Conservation (phyloP, 2,329 filamentous ascomycete species). For the Fusarium clavum region DNA sequence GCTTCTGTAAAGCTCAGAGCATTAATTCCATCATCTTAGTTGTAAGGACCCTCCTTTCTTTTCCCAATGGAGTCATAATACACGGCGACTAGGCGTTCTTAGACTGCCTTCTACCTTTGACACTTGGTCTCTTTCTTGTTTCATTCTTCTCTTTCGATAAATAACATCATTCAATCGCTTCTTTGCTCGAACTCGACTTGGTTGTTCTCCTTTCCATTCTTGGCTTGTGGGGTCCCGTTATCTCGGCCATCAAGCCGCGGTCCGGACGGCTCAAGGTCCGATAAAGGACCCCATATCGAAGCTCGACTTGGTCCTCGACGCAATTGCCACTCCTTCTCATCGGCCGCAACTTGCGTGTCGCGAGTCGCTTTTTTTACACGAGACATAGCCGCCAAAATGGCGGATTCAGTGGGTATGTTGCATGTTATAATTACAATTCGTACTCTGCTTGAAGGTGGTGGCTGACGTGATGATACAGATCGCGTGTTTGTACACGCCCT, state of each 20-base stretch:
- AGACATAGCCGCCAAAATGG: slow-evolving; percentile 40
- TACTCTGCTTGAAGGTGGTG: slow-evolving; percentile 1
- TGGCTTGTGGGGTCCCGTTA: slow-evolving; percentile 40
- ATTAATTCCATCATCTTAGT: slow-evolving; percentile 25
- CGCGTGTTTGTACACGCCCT: slow-evolving; percentile 98
- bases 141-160: slow-evolving; percentile 9
- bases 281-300: slow-evolving; percentile 42
- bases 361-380: slow-evolving; percentile 21
- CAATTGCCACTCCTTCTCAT: slow-evolving; percentile 29
- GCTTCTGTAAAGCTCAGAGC: slow-evolving; percentile 32
- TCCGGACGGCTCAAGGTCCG: slow-evolving; percentile 45
- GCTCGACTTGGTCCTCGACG: slow-evolving; percentile 29
- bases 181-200: background rate
- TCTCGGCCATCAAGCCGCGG: slow-evolving; percentile 47
- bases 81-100: slow-evolving; percentile 25
- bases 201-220: slow-evolving; percentile 21
- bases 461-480: slow-evolving; percentile 66
- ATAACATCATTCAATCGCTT: slow-evolving; percentile 5
- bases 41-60: slow-evolving; percentile 28
- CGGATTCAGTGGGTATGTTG: slow-evolving; percentile 49
- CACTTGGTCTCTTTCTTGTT: slow-evolving; percentile 11
- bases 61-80: slow-evolving; percentile 41
- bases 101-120: slow-evolving; percentile 12
- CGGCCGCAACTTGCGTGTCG: slow-evolving; percentile 33
- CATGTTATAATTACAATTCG: background rate